A percentile compares a stretch with the other conserved stretches of the same genome.
Conservation (phyloP, 768 basidiomycete species). For the Agrocybe praecox region DNA sequence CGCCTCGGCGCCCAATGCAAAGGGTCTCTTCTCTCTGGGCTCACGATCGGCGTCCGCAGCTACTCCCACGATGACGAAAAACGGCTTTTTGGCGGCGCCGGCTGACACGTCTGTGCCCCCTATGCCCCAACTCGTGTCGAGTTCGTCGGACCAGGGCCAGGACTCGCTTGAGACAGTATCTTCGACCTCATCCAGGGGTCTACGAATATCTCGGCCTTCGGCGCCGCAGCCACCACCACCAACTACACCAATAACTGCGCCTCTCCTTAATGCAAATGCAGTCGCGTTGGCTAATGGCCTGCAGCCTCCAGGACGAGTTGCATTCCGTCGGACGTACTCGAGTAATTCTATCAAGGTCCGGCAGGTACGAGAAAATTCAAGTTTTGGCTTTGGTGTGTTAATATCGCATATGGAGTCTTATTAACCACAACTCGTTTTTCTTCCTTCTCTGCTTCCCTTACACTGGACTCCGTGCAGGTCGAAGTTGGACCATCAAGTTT, state of each 20-base stretch:
- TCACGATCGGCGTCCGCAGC: conserved; percentile 50
- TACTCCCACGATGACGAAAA: conserved; percentile 53
- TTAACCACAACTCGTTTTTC: conserved; percentile 9
- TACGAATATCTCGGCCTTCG: conserved; percentile 38
- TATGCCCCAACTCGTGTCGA: conserved; percentile 49
- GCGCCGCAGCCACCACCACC: conserved; percentile 35
- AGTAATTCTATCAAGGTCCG: conserved; percentile 96
- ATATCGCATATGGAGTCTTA: conserved; percentile 13
- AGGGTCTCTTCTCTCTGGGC: conserved; percentile 76
- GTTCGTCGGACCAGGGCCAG: conserved; percentile 58
- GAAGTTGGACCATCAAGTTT: conserved; percentile 96
- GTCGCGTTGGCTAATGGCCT: conserved; percentile 40
- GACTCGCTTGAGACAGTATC: conserved; percentile 81
- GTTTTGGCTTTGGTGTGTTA: conserved; percentile 4
- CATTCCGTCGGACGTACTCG: conserved; percentile 94
- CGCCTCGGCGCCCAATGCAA: conserved; percentile 95
- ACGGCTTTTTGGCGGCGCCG: conserved; percentile 72
- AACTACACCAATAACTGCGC: conserved; percentile 24
- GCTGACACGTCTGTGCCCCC: conserved; percentile 56
- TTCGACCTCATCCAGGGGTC: conserved; percentile 68
- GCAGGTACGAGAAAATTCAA: conserved; percentile 49
- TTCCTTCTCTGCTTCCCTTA: no score
- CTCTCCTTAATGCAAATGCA: conserved; percentile 36
- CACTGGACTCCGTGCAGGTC: no score
- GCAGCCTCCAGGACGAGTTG: conserved; percentile 53